phyloP scores from a whole-genome alignment of 192 early-diverging fungal genomes.

The Hyaloraphidium curvatum region DNA sequence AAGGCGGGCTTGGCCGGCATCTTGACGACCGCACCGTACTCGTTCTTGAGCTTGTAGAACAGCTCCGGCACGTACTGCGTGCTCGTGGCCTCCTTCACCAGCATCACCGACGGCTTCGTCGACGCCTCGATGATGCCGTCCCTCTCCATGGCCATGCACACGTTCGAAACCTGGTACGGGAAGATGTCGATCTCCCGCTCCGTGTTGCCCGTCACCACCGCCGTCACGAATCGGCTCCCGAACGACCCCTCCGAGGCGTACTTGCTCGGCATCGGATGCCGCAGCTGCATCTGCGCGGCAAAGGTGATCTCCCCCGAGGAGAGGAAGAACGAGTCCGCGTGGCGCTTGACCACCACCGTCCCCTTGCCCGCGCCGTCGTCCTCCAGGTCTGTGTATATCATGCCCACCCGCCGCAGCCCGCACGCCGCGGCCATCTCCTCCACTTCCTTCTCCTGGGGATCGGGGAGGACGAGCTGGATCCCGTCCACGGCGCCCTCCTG shows the following conservation, averaged over 20 bases:
- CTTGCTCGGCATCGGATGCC: slow-evolving; percentile 42
- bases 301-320: slow-evolving; percentile 75
- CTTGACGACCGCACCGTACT: slow-evolving; percentile 73
- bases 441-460: slow-evolving; percentile 13
- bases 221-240: slow-evolving; percentile 87
- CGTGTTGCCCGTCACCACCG: slow-evolving; percentile 73
- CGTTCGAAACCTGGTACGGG: slow-evolving; percentile 84
- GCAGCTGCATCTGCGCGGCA: slow-evolving; percentile 63
- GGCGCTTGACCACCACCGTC: slow-evolving; percentile 72
- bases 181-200: slow-evolving; percentile 70
- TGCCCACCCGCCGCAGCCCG: slow-evolving; percentile 57
- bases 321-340: slow-evolving; percentile 82
- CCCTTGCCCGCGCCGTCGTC: slow-evolving; percentile 61
- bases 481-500: slow-evolving; percentile 65
- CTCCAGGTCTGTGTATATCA: slow-evolving; percentile 81
- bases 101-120: slow-evolving; percentile 65
- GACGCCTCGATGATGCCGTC: slow-evolving; percentile 86
- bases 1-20: slow-evolving; percentile 87
- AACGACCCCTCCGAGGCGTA: slow-evolving; percentile 62
- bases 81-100: slow-evolving; percentile 47
- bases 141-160: slow-evolving; percentile 66
- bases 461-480: slow-evolving; percentile 28
- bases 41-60: slow-evolving; percentile 89
- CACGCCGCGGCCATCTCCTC: slow-evolving; percentile 39
- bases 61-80: slow-evolving; percentile 86